Conservation (phyloP, 2,329 filamentous ascomycete species). For the Monosporascus sp. region DNA sequence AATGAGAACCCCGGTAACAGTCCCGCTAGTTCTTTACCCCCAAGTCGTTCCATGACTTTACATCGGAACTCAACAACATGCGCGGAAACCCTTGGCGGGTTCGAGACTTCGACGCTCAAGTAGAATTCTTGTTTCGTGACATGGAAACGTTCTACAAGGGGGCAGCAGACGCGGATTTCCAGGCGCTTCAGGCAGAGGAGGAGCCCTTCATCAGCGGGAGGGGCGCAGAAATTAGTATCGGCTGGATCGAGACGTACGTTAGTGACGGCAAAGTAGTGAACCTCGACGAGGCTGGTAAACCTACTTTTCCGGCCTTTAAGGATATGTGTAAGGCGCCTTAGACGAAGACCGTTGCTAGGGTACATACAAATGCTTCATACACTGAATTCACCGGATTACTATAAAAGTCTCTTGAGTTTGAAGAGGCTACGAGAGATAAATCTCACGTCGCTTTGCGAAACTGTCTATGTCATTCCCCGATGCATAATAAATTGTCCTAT, state of each 20-base stretch:
- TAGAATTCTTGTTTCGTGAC: slow-evolving; percentile 17
- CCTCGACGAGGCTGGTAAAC: slow-evolving; percentile 4
- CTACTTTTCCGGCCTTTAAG: slow-evolving; percentile 1
- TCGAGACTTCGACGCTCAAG: slow-evolving; percentile 8
- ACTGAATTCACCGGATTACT: too few species aligned
- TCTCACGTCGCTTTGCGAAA: too few species aligned
- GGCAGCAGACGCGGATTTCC: slow-evolving; percentile 13
- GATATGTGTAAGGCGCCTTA: not conserved
- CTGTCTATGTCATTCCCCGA: too few species aligned
- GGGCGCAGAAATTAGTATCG: slow-evolving; percentile 3
- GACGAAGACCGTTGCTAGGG: not conserved
- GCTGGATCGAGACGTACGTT: slow-evolving; percentile 18
- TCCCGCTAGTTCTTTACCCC: slow-evolving; percentile 6
- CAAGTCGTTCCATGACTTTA: slow-evolving; percentile 1
- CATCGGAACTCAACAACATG: not conserved
- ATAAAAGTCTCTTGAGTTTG: too few species aligned
- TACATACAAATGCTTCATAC: not conserved
- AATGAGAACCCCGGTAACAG: not conserved
- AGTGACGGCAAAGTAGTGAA: slow-evolving; percentile 14
- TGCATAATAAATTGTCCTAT: too few species aligned
- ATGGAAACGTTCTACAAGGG: slow-evolving; percentile 2
- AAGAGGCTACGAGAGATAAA: too few species aligned
- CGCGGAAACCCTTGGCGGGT: not conserved
- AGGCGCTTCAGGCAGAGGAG: slow-evolving; percentile 12
- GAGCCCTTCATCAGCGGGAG: slow-evolving; percentile 8